phyloP scores from a whole-genome alignment of 805 yeast genomes.

The Hanseniaspora nectarophila region DNA sequence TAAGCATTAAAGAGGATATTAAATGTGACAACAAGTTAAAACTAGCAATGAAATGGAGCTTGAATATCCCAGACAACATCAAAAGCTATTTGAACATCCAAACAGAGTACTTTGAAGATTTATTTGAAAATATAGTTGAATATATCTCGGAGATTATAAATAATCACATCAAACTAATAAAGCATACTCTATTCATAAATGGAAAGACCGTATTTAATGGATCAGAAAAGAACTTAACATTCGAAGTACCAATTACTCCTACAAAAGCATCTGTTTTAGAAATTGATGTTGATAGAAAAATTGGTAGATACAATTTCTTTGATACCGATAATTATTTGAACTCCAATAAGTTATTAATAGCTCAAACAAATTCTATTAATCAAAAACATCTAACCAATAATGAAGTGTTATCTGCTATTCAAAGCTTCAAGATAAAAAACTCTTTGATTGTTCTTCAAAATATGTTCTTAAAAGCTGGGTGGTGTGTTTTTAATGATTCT shows the following conservation, averaged over 20 bases:
- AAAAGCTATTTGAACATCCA: constrained; percentile 20
- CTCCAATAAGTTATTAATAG: constrained; percentile 19
- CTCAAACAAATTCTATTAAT: constrained; percentile 24
- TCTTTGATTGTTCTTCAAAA: constrained; percentile 24
- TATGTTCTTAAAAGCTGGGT: constrained; percentile 30
- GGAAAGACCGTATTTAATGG: background rate
- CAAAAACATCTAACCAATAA: constrained; percentile 21
- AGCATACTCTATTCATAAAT: constrained; percentile 20
- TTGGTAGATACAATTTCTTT: constrained; percentile 27
- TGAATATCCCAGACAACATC: constrained; percentile 12
- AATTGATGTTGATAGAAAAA: constrained; percentile 25
- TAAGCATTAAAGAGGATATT: constrained; percentile 24
- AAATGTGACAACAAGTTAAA: constrained; percentile 15
- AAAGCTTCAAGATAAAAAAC: constrained; percentile 26
- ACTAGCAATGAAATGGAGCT: constrained; percentile 26
- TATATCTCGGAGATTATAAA: constrained; percentile 20
- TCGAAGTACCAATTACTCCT: constrained; percentile 28
- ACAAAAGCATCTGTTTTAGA: constrained; percentile 26
- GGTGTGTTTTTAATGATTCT: constrained; percentile 19
- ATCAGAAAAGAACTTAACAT: constrained; percentile 16
- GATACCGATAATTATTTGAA: constrained; percentile 21
- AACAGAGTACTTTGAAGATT: constrained; percentile 21
- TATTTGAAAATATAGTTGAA: constrained; percentile 27
- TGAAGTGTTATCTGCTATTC: constrained; percentile 24
- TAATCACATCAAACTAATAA: constrained; percentile 27